phyloP scores from a whole-genome alignment of 75 land plant genomes.

The Pinus albicaulis region DNA sequence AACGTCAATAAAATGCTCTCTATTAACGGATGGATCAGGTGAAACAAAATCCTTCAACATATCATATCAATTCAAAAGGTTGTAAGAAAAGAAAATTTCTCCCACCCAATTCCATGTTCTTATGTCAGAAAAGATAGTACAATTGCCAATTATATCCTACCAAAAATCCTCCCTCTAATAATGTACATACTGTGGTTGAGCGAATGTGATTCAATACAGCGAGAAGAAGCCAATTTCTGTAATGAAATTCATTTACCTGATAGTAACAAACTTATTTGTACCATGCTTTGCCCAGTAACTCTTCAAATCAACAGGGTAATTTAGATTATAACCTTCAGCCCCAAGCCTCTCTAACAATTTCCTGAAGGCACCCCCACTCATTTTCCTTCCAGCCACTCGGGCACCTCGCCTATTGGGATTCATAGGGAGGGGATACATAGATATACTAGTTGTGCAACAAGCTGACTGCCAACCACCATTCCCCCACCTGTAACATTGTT shows the following conservation, averaged over 20 bases:
- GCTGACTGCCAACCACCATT: conserved; percentile 80
- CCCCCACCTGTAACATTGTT: conserved; percentile 77
- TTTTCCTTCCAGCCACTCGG: conserved; percentile 69
- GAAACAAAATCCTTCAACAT: too few species aligned
- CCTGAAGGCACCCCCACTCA: conserved; percentile 70
- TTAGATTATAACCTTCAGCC: conserved; percentile 47
- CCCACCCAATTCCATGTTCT: too few species aligned
- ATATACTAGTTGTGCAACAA: conserved; percentile 62
- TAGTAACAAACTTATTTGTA: conserved; percentile 78
- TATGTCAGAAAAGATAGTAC: too few species aligned
- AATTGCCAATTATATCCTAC: too few species aligned
- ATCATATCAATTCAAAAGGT: too few species aligned
- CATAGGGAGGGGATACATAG: conserved; percentile 63
- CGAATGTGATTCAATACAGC: too few species aligned
- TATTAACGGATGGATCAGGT: too few species aligned
- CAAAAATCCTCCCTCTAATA: too few species aligned
- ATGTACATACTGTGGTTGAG: too few species aligned
- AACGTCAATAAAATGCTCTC: too few species aligned
- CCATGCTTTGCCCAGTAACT: conserved; percentile 81
- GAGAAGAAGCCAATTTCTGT: too few species aligned
- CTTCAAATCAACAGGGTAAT: conserved; percentile 53
- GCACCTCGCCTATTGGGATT: conserved; percentile 52
- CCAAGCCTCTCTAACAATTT: conserved; percentile 62
- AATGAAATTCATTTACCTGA: conserved; percentile 39
- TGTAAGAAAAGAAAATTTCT: too few species aligned